Evolutionary conservation across 495 filamentous ascomycete genomes (phyloP), one percentile per base, ranked within the genome.

Genomic region (Aspergillus kassunensis): DNA sequence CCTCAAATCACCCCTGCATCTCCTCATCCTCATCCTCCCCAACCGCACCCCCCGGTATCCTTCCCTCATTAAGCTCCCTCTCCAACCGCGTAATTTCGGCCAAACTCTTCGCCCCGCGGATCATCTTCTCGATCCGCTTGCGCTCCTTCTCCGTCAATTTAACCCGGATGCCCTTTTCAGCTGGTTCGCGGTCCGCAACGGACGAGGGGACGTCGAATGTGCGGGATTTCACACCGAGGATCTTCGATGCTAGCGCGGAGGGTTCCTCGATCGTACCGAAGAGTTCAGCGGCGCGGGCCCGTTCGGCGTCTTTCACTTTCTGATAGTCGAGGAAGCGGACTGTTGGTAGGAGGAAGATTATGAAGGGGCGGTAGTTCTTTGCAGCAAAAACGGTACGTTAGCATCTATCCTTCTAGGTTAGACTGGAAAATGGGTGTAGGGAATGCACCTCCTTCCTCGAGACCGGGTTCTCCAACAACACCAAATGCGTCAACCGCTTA

Each of bases 251-350:
- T 16, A 97, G 78, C 12, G 85, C 82, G 0, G 90, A 88, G 3
- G 91, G 93, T 56, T 85, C 80, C 34, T 85, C 77, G 2, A 64
- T 57, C 0, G 84, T 90, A 45, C 93, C 93, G 63, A 97, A 97
- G 1, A 97, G 78, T 64, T 90, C 84, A 30, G 68, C 75, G 0
- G 91, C 90, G 54, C 80, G 76, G 41, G 76, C 65, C 15, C 91
- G 85, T 75, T 99, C 95, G 2, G 74, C 82, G 41, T 91, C 81
- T 64, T 89, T 95, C 25, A 97, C 89, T 71, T 93, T 95, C 47
- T 83, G 80, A 67, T 90, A 97, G 72, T 99, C 95, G 39, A 99
- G 77, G 74, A 96, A 96, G 30, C 91, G 86, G 20, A 99, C 81
- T 18, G 75, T 77, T 4, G 91, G 90, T 59, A 84, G 85, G 39